Evolutionary conservation across 805 yeast species (phyloP).

Genomic region (Ogataea nonfermentans): DNA sequence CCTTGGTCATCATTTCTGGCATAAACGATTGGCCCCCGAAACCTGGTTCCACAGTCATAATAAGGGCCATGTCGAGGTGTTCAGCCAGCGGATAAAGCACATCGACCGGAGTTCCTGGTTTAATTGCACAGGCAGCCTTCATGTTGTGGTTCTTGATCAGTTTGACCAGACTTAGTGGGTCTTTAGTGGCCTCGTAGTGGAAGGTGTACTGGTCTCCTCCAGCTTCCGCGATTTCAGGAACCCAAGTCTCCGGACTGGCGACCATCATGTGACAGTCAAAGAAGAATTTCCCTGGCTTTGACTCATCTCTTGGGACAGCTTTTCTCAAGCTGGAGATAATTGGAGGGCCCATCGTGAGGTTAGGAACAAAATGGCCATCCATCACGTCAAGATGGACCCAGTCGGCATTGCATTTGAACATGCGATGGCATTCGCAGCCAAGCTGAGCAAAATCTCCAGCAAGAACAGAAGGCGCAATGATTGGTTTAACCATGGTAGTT

Average conservation of each 20-base stretch:
- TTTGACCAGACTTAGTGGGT: slow-evolving; percentile 71
- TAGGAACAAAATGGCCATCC: slow-evolving; percentile 99
- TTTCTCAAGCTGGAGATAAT: slow-evolving; percentile 23
- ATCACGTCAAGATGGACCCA: slow-evolving; percentile 98
- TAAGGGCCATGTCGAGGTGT: slow-evolving; percentile 84
- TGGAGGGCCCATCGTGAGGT: slow-evolving; percentile 92
- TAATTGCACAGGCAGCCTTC: slow-evolving; percentile 92
- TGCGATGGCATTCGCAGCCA: slow-evolving; percentile 81
- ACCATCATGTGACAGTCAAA: slow-evolving; percentile 99
- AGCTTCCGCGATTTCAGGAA: slow-evolving; percentile 83
- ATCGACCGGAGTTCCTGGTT: slow-evolving; percentile 91
- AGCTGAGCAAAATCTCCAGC: slow-evolving; percentile 90
- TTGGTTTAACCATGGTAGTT: slow-evolving; percentile 45
- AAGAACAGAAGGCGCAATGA: slow-evolving; percentile 91
- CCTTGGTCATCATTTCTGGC: slow-evolving; percentile 96
- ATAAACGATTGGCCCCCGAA: slow-evolving; percentile 98
- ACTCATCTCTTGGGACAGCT: slow-evolving; percentile 41
- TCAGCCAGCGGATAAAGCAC: slow-evolving; percentile 75
- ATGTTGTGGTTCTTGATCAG: slow-evolving; percentile 78
- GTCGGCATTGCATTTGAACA: slow-evolving; percentile 80
- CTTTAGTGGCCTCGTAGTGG: slow-evolving; percentile 89
- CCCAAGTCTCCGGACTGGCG: slow-evolving; percentile 89
- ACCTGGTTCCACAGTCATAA: slow-evolving; percentile 99
- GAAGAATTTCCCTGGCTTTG: slow-evolving; percentile 31
- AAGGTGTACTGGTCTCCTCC: slow-evolving; percentile 97